Percentiles rank a stretch among this genome's conserved stretches.
Conservation (phyloP, 306 rosid genomes). For the Vigna nakashimae region DNA sequence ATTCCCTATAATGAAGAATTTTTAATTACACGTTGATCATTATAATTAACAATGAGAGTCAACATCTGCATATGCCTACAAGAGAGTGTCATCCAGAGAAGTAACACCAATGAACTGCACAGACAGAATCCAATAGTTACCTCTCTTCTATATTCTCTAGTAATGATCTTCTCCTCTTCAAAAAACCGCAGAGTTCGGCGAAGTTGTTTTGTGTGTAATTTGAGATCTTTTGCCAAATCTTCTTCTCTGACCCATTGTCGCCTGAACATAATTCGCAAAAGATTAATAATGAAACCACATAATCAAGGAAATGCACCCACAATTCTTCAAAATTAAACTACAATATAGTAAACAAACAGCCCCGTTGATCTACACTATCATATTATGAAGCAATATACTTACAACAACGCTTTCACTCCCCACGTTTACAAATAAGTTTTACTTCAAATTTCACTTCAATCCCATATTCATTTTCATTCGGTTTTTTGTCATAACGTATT, state of each 20-base stretch:
- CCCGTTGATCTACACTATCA: background rate
- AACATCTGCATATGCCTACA: background rate
- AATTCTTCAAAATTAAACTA: background rate
- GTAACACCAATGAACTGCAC: constrained; percentile 9
- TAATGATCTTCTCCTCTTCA: constrained; percentile 92
- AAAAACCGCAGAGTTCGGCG: constrained; percentile 83
- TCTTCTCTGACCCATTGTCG: constrained; percentile 98
- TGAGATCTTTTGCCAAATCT: constrained; percentile 96
- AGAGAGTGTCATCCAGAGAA: constrained; percentile 15
- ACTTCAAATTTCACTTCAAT: background rate
- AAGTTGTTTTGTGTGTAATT: constrained; percentile 88
- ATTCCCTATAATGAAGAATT: background rate
- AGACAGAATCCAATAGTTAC: constrained; percentile 50
- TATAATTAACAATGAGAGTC: background rate
- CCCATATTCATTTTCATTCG: background rate
- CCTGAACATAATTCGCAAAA: constrained; percentile 43
- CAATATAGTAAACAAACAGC: background rate
- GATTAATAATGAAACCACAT: background rate
- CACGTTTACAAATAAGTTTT: background rate
- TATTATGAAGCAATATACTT: background rate
- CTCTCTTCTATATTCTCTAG: constrained; percentile 94
- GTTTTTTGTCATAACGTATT: background rate
- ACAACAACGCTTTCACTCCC: background rate
- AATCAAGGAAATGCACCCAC: background rate
- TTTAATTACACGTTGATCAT: background rate